phyloP scores from a whole-genome alignment of 225 moss, liverwort and hornwort genomes.

The Polytrichum formosum region DNA sequence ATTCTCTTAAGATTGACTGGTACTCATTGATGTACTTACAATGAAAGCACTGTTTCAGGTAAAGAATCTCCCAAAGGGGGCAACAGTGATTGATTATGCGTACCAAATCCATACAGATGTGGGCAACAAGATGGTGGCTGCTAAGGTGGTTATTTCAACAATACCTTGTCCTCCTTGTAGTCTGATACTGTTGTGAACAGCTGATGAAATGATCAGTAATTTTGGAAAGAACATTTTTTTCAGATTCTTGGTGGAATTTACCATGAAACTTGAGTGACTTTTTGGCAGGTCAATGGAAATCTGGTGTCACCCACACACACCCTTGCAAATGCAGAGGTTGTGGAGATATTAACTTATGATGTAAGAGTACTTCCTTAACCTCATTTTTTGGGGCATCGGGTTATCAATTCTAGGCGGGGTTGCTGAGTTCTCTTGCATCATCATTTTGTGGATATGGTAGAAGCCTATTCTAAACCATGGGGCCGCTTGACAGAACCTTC shows the following conservation, averaged over 20 bases:
- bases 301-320: constrained; percentile 85
- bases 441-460: constrained; percentile 1
- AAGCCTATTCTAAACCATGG: constrained; percentile 1
- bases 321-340: constrained; percentile 97
- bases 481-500: constrained; percentile 21
- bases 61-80: constrained; percentile 96
- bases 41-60: constrained; percentile 43
- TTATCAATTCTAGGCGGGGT: too few relatives aligned
- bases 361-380: constrained; percentile 35
- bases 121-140: constrained; percentile 98
- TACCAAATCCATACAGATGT: constrained; percentile 99
- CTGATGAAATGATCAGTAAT: constrained; percentile 1
- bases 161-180: too few relatives aligned
- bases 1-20: too few relatives aligned
- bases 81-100: constrained; percentile 97
- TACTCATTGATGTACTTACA: not conserved
- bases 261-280: not conserved
- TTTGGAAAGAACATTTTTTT: not conserved
- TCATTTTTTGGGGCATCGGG: not conserved
- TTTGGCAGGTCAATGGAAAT: constrained; percentile 89
- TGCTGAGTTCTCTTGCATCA: too few relatives aligned
- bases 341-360: constrained; percentile 95
- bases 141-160: constrained; percentile 50
- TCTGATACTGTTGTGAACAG: not conserved
- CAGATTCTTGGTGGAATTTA: too few relatives aligned